Evolutionary conservation across 1,284 basidiomycete genomes (phyloP).

Genomic region (Testicularia cyperi): DNA sequence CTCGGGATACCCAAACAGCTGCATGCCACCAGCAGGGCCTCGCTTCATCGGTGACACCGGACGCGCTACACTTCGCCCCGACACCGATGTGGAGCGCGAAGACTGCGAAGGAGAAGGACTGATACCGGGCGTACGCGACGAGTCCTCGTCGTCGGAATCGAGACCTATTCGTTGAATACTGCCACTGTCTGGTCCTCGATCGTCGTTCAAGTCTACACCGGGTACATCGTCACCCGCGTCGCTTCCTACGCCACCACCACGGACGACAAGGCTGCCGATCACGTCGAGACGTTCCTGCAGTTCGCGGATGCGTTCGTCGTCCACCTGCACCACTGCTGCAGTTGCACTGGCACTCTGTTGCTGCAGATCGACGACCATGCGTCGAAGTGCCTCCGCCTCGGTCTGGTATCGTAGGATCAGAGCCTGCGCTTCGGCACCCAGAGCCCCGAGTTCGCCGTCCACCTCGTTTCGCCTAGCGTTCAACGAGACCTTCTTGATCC

Average conservation of each 20-base stretch:
- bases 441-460: conserved; percentile 54
- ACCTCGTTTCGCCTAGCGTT: conserved; percentile 90
- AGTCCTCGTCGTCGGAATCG: neutral
- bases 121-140: neutral
- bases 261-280: conserved; percentile 47
- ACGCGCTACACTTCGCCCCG: conserved; percentile 4
- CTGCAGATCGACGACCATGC: conserved; percentile 42
- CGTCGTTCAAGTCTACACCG: conserved; percentile 1
- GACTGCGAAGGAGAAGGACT: neutral
- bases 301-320: conserved; percentile 28
- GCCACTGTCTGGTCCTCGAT: too few relatives aligned
- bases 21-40: neutral
- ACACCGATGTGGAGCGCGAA: neutral
- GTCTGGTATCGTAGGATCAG: conserved; percentile 48
- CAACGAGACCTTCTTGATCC: conserved; percentile 77
- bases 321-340: conserved; percentile 4
- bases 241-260: conserved; percentile 26
- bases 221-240: neutral
- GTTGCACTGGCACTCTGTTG: neutral
- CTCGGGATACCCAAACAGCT: conserved; percentile 36
- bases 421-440: conserved; percentile 48
- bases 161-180: too few relatives aligned
- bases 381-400: conserved; percentile 47
- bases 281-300: conserved; percentile 48
- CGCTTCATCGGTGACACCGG: conserved; percentile 45